These are phyloP conservation scores for Conidiobolus coronatus DNA, from an alignment of 371 early-diverging fungal species.

Conservation along the genomic window DNA sequence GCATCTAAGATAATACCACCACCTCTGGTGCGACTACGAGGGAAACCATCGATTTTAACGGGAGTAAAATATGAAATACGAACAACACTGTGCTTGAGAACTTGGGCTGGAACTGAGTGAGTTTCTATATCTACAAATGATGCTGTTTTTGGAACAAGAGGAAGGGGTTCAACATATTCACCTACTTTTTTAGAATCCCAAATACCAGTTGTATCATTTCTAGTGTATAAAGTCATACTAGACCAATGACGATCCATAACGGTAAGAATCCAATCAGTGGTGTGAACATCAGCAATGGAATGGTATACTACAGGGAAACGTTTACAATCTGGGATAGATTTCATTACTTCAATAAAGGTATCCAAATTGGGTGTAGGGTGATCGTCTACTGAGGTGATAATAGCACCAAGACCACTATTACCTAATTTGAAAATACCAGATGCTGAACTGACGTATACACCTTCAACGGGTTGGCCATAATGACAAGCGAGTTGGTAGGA, in stretches of 20 bases:
- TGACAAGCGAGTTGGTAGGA: constrained; percentile 67
- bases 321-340: constrained; percentile 42
- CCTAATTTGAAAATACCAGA: constrained; percentile 49
- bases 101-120: constrained; percentile 26
- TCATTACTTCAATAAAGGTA: constrained; percentile 51
- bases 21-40: constrained; percentile 29
- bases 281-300: constrained; percentile 51
- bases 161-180: constrained; percentile 17
- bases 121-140: constrained; percentile 27
- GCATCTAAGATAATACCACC: constrained; percentile 53
- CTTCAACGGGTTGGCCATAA: constrained; percentile 39
- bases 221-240: constrained; percentile 39
- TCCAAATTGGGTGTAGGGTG: constrained; percentile 44
- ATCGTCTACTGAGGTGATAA: constrained; percentile 44
- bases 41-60: constrained; percentile 36
- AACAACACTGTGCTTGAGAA: constrained; percentile 32
- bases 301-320: constrained; percentile 63
- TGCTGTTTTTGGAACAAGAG: constrained; percentile 24
- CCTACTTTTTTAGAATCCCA: constrained; percentile 45
- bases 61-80: constrained; percentile 39
- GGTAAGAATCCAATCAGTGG: constrained; percentile 40
- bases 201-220: constrained; percentile 34
- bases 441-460: constrained; percentile 45
- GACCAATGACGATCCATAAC: constrained; percentile 63
- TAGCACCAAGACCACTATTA: constrained; percentile 57